These are phyloP conservation scores for Omphalotus guepiniiformis DNA, from an alignment of 768 basidiomycete genomes.

Conservation along the genomic window DNA sequence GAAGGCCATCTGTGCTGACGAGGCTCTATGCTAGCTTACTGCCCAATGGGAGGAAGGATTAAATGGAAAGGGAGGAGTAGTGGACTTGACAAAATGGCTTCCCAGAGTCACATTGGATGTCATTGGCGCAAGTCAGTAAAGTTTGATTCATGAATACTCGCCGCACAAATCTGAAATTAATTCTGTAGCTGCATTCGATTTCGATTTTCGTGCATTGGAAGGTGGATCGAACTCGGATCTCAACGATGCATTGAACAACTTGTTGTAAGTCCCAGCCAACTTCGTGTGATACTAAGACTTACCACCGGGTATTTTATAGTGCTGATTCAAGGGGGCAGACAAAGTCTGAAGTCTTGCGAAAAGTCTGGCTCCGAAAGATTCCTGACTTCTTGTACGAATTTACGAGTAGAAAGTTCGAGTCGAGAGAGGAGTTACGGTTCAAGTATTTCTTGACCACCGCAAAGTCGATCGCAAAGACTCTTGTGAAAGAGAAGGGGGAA, in stretches of 20 bases:
- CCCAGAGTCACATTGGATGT: conserved; percentile 22
- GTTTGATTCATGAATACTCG: background rate
- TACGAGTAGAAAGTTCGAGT: background rate
- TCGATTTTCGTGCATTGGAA: conserved; percentile 18
- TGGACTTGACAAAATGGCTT: conserved; percentile 20
- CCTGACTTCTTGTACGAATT: background rate
- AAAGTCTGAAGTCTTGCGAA: background rate
- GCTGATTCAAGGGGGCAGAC: background rate
- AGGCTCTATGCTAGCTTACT: conserved; percentile 13
- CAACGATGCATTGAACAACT: conserved; percentile 12
- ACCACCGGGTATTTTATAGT: background rate
- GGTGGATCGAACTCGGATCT: conserved; percentile 15
- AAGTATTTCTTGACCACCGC: conserved; percentile 27
- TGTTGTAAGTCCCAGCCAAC: conserved; percentile 12
- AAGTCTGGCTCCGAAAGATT: background rate
- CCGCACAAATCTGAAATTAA: background rate
- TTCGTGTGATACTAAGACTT: conserved; percentile 6
- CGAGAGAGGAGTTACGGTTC: conserved; percentile 16
- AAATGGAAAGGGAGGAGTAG: conserved; percentile 3
- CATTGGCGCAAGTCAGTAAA: conserved; percentile 21
- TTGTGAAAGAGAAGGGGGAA: conserved; percentile 36
- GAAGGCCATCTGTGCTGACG: conserved; percentile 1
- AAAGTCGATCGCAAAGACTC: conserved; percentile 28
- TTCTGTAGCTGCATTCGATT: conserved; percentile 18
- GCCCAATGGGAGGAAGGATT: conserved; percentile 21